Conservation (phyloP, 305 asterid genomes). For the Rubia tinctorum region DNA sequence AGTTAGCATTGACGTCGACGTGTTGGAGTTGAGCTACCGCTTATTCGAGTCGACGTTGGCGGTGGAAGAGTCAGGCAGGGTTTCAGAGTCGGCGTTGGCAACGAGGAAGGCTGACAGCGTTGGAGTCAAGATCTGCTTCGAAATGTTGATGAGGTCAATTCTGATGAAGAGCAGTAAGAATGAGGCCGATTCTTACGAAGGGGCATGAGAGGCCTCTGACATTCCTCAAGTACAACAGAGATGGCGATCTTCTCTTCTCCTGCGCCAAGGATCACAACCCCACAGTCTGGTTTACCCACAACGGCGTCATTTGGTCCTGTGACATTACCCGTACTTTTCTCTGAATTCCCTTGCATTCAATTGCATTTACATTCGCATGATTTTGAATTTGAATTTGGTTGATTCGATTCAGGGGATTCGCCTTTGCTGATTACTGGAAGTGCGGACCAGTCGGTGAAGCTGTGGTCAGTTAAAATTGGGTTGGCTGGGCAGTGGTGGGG, state of each 20-base stretch:
- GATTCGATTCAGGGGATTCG: constrained; percentile 64
- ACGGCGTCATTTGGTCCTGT: constrained; percentile 98
- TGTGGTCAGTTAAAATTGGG: constrained; percentile 79
- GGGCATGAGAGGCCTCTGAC: constrained; percentile 99
- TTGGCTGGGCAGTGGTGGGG: no score
- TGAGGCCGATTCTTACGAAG: constrained; percentile 93
- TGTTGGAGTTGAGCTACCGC: no score
- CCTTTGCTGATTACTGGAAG: constrained; percentile 79
- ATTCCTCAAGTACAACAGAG: constrained; percentile 72
- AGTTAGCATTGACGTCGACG: no score
- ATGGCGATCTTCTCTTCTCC: constrained; percentile 89
- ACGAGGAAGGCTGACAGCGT: no score
- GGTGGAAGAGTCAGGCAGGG: no score
- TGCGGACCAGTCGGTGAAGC: constrained; percentile 89
- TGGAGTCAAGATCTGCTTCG: no score
- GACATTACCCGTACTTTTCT: constrained; percentile 63
- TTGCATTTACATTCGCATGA: no score
- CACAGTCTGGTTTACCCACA: constrained; percentile 88
- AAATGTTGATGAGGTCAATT: no score
- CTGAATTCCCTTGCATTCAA: no score
- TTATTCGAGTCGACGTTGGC: no score
- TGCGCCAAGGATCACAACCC: constrained; percentile 94
- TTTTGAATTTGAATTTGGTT: neutral
- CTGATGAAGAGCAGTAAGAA: no score
- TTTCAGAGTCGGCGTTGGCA: no score